phyloP scores from a whole-genome alignment of 768 basidiomycete species.

The Pilatotrama ljubarskyi region DNA sequence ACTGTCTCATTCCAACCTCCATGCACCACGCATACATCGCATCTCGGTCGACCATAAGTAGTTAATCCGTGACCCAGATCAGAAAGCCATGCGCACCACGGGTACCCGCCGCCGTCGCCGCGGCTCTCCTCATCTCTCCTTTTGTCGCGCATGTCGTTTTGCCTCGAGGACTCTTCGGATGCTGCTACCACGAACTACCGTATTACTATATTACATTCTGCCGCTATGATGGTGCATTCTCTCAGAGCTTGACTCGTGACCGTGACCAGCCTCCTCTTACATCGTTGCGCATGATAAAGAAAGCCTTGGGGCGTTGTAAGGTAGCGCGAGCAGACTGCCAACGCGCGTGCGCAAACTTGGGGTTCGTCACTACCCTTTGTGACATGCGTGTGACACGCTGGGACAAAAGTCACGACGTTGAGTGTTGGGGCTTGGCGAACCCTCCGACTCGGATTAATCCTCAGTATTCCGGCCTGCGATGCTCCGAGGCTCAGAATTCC shows the following conservation, averaged over 20 bases:
- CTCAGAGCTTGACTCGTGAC: no score
- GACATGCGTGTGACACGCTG: no score
- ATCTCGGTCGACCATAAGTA: not conserved
- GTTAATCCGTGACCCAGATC: not conserved
- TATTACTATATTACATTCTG: not conserved
- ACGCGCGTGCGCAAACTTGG: no score
- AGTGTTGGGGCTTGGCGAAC: no score
- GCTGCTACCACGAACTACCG: slow-evolving; percentile 1
- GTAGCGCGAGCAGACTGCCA: no score
- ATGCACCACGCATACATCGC: not conserved
- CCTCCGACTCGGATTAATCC: no score
- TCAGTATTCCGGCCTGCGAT: no score
- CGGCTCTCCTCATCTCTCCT: not conserved
- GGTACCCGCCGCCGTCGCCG: not conserved
- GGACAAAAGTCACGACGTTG: no score
- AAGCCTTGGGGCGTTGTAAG: no score
- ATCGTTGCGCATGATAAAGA: not conserved
- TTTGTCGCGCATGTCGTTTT: not conserved
- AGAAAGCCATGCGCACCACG: not conserved
- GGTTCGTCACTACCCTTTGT: no score
- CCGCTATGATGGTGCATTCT: not conserved
- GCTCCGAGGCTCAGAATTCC: no score
- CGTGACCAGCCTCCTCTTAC: not conserved
- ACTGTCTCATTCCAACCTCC: not conserved
- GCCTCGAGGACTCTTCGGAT: slow-evolving; percentile 10